Conservation (phyloP, 164 flowering plant species). For the Dillenia turbinata region DNA sequence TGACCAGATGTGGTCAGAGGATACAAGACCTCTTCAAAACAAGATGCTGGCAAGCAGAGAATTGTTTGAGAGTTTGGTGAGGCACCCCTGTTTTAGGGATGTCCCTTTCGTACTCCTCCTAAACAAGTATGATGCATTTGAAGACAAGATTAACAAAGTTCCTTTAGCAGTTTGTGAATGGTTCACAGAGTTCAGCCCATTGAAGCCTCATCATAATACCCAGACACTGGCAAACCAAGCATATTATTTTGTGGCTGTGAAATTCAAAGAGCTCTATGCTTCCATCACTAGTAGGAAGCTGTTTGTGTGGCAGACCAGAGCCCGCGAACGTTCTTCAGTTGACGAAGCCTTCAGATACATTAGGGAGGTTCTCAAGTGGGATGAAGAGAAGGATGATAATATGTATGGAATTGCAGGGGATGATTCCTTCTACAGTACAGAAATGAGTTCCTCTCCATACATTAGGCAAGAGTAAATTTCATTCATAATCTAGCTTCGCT, state of each 20-base stretch:
- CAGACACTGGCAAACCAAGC: constrained; percentile 48
- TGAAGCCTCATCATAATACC: constrained; percentile 30
- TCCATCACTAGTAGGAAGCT: constrained; percentile 39
- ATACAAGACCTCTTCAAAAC: constrained; percentile 23
- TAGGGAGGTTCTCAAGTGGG: constrained; percentile 58
- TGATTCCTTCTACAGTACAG: constrained; percentile 44
- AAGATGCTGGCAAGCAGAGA: constrained; percentile 47
- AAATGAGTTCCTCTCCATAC: constrained; percentile 37
- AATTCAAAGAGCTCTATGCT: constrained; percentile 46
- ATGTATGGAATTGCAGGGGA: constrained; percentile 22
- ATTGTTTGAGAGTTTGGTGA: constrained; percentile 38
- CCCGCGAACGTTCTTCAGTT: constrained; percentile 32
- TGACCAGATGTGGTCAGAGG: constrained; percentile 27
- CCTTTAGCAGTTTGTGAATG: constrained; percentile 48
- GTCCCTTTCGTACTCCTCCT: constrained; percentile 44
- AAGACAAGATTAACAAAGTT: constrained; percentile 35
- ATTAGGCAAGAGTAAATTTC: constrained; percentile 24
- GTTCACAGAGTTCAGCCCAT: constrained; percentile 48
- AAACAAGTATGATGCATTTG: constrained; percentile 50
- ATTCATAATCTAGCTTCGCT: neutral
- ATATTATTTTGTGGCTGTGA: constrained; percentile 48
- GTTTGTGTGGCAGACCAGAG: constrained; percentile 43
- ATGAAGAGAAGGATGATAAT: constrained; percentile 41
- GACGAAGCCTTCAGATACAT: constrained; percentile 50
- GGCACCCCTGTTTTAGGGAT: constrained; percentile 42